These are phyloP conservation scores for Triticum dicoccoides DNA, from an alignment of 176 grass and related monocot genomes.

Conservation along the genomic window DNA sequence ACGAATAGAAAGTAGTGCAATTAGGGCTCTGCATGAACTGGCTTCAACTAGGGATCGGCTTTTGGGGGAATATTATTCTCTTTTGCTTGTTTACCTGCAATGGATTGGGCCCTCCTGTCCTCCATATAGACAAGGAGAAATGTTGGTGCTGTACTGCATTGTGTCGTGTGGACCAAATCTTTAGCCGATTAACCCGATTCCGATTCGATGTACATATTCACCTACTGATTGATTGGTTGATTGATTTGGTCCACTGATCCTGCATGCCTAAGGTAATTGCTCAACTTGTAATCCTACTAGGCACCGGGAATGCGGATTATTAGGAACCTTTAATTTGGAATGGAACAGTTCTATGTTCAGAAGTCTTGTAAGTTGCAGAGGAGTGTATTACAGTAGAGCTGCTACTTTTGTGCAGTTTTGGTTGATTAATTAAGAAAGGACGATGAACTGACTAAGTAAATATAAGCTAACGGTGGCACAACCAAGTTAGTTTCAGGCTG, in stretches of 20 bases:
- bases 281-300: neutral
- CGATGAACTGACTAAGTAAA: neutral
- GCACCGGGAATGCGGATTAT: neutral
- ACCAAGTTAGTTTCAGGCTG: neutral
- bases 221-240: neutral
- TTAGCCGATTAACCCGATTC: constrained; percentile 13
- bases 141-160: constrained; percentile 8
- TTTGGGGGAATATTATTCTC: constrained; percentile 18
- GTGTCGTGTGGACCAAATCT: constrained; percentile 34
- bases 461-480: neutral
- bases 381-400: neutral
- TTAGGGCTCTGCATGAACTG: constrained; percentile 33
- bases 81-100: constrained; percentile 17
- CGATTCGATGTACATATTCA: constrained; percentile 16
- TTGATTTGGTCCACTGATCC: constrained; percentile 31
- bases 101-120: constrained; percentile 16
- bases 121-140: constrained; percentile 29
- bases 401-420: neutral
- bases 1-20: constrained; percentile 9
- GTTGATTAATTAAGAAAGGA: neutral
- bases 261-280: neutral
- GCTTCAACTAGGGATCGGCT: constrained; percentile 35
- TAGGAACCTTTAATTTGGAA: neutral
- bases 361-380: neutral
- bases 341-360: neutral